These are phyloP conservation scores for Hyaloscypha hepaticicola DNA, from an alignment of 495 filamentous ascomycete species.

Conservation along the genomic window DNA sequence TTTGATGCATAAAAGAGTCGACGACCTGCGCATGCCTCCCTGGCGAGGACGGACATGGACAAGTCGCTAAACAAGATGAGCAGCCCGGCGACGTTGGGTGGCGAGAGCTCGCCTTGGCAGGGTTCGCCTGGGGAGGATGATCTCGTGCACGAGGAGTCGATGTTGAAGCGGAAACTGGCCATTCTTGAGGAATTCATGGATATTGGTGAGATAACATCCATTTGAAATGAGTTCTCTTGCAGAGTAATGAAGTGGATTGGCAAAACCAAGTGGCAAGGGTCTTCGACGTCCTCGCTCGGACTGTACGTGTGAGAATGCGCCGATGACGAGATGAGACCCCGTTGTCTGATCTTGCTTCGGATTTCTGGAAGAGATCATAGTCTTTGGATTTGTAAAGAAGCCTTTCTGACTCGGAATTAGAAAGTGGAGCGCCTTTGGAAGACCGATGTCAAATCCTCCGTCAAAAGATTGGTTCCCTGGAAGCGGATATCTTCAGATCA, in stretches of 20 bases:
- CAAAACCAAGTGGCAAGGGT: background rate
- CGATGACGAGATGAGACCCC: background rate
- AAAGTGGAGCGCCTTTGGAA: background rate
- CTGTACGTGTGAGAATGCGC: background rate
- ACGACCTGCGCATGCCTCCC: background rate
- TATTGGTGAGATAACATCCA: constrained; percentile 3
- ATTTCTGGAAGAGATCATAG: background rate
- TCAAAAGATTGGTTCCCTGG: constrained; percentile 4
- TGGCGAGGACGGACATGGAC: background rate
- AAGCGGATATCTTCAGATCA: constrained; percentile 5
- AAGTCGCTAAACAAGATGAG: background rate
- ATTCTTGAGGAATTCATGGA: constrained; percentile 11
- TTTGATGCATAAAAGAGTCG: background rate
- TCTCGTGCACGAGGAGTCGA: constrained; percentile 9
- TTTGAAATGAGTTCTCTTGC: background rate
- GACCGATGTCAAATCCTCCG: constrained; percentile 16
- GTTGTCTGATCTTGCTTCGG: background rate
- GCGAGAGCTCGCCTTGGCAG: background rate
- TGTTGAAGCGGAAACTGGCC: constrained; percentile 14
- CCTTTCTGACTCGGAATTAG: background rate
- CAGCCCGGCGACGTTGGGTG: background rate
- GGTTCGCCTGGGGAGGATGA: background rate
- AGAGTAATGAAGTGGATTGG: background rate
- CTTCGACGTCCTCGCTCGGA: background rate
- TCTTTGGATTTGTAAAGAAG: background rate